Conservation (phyloP, 1,284 basidiomycete genomes). For the Irpex sp. region DNA sequence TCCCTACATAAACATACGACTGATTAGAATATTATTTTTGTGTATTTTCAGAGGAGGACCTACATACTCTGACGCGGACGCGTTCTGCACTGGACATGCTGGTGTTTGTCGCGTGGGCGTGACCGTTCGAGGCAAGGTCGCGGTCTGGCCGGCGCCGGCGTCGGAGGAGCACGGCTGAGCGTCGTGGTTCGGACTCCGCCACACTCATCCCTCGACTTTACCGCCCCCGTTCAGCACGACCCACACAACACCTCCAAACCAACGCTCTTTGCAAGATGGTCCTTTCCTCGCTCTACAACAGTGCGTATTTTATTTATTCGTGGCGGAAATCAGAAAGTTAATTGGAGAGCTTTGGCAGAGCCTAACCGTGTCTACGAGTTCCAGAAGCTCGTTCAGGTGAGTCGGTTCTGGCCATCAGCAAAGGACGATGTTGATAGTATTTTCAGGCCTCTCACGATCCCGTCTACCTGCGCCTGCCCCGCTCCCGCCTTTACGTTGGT, state of each 20-base stretch:
- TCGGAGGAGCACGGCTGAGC: slow-evolving; percentile 14
- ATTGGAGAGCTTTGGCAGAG: slow-evolving; percentile 34
- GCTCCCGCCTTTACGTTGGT: slow-evolving; percentile 48
- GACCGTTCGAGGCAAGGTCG: slow-evolving; percentile 23
- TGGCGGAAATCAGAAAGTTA: background rate
- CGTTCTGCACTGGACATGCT: slow-evolving; percentile 57
- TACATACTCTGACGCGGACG: slow-evolving; percentile 68
- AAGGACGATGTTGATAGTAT: background rate
- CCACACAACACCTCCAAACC: slow-evolving; percentile 12
- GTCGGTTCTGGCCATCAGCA: slow-evolving; percentile 1
- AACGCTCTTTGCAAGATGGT: slow-evolving; percentile 33
- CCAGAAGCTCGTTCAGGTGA: slow-evolving; percentile 66
- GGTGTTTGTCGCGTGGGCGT: slow-evolving; percentile 17
- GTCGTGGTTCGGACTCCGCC: slow-evolving; percentile 23
- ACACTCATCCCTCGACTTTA: slow-evolving; percentile 16
- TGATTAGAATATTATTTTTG: too few relatives aligned
- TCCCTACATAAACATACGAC: slow-evolving; percentile 49
- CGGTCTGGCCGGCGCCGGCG: slow-evolving; percentile 15
- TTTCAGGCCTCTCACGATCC: slow-evolving; percentile 36
- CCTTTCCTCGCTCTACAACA: slow-evolving; percentile 53
- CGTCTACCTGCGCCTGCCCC: slow-evolving; percentile 43
- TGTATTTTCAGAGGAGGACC: slow-evolving; percentile 5
- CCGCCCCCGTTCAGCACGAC: slow-evolving; percentile 7
- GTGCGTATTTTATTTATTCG: slow-evolving; percentile 20
- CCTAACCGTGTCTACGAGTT: slow-evolving; percentile 62